phyloP scores from a whole-genome alignment of 371 early-diverging fungal genomes.

The Rhizopus arrhizus region DNA sequence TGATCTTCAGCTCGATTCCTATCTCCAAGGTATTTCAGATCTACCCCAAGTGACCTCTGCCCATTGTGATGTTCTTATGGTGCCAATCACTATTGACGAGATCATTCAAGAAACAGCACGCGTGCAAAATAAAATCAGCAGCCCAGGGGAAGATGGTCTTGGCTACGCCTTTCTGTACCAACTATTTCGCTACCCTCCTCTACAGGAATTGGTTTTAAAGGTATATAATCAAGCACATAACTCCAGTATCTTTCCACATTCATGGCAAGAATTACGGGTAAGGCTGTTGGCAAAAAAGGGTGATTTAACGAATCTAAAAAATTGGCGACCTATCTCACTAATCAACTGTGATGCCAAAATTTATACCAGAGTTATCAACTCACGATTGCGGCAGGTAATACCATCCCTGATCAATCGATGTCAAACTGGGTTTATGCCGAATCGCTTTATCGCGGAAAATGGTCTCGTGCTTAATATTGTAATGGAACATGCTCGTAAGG shows the following conservation, averaged over 20 bases:
- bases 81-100: too few species aligned
- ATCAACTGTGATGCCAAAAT: conserved; percentile 30
- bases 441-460: too few species aligned
- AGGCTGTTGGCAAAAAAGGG: conserved; percentile 27
- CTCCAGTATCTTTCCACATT: conserved; percentile 15
- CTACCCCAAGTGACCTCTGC: too few species aligned
- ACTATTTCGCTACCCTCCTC: background rate
- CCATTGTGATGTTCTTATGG: too few species aligned
- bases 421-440: background rate
- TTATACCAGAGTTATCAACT: conserved; percentile 15
- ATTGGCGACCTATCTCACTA: conserved; percentile 24
- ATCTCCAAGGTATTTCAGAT: too few species aligned
- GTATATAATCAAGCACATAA: conserved; percentile 27
- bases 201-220: background rate
- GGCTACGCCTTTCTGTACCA: background rate
- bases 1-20: too few species aligned
- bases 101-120: too few species aligned
- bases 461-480: too few species aligned
- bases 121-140: too few species aligned
- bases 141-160: too few species aligned
- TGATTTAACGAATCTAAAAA: conserved; percentile 7
- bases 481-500: too few species aligned
- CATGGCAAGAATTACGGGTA: conserved; percentile 30
- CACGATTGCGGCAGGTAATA: background rate
- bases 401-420: background rate